Base-by-base conservation (phyloP, 768 basidiomycete genomes). In the Chlorophyllum brunneum region DNA sequence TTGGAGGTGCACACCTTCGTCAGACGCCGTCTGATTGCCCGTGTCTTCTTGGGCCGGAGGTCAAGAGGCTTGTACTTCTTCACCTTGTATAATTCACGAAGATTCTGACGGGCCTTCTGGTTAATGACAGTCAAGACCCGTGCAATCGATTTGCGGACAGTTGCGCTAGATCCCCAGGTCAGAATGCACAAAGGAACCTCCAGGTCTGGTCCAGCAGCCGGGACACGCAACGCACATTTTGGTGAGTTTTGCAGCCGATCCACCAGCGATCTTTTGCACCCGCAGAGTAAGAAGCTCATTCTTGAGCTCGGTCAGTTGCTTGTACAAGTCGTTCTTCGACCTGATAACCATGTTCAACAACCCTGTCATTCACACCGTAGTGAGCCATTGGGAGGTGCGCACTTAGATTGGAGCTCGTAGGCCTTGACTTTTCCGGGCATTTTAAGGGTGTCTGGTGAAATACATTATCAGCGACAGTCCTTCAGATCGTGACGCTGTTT, bases 51-150 rank as follows among this genome's bases (percentile, higher is more conserved):
- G 59, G 84, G 71, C 60, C 97, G 91, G 67, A 99, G 88, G 79
- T 99, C 97, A 60, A 98, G 92, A 58, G 97, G 97, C 59, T 91
- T 77, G 76, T 90, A 91, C 68, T 92, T 95, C 85, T 95, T 95
- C 71, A 78, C 75, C 82, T 95, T 95, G 90, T 98, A 98, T 79
- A 85, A 93, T 71, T 98, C 95, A 51, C 92, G 91, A 60, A 97
- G 84, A 75, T 94, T 93, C 78, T 93, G 88, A 61, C 95, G 91
- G 61, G 87, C 85, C 76, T 99, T 99, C 70, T 92, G 89, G 87
- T 97, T 98, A 80, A 88, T 95, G 63, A 98, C 94, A 38, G 97
- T 99, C 75, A 98, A 71, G 60, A 98, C 95, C 51, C 97, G 92
- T 58, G 97, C 97, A 67, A 99, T 92, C 59, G 92, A 95, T 78